A percentile compares a stretch with the other conserved stretches of the same genome.
Conservation (phyloP, 768 basidiomycete species). For the Lactifluus rugatus region DNA sequence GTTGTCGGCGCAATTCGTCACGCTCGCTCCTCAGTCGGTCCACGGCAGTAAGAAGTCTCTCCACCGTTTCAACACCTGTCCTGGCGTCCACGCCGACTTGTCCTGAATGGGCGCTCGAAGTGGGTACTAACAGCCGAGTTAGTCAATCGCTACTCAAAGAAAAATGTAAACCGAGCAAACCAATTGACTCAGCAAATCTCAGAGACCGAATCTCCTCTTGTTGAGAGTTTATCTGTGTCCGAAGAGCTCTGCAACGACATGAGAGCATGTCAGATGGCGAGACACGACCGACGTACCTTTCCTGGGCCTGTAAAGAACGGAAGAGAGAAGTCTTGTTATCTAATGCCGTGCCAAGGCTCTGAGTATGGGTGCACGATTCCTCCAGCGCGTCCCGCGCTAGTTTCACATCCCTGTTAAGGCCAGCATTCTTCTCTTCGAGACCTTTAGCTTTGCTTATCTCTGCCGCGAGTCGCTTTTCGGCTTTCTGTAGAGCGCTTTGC, state of each 20-base stretch:
- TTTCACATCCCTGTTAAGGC: conserved; percentile 48
- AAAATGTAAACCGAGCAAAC: not conserved
- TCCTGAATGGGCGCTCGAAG: not conserved
- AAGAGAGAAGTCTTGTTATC: conserved; percentile 23
- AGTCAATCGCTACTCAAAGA: not conserved
- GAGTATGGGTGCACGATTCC: conserved; percentile 28
- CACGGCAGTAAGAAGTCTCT: conserved; percentile 49
- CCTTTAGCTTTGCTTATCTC: conserved; percentile 34
- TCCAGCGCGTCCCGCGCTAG: conserved; percentile 37
- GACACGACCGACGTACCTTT: conserved; percentile 21
- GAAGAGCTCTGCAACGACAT: conserved; percentile 6
- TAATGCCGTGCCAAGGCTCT: conserved; percentile 14
- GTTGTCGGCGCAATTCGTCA: conserved; percentile 48
- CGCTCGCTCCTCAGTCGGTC: conserved; percentile 61
- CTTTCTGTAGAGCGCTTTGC: conserved; percentile 25
- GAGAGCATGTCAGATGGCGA: not conserved
- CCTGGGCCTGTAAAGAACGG: conserved; percentile 20
- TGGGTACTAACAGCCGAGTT: not conserved
- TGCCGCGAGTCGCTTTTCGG: conserved; percentile 26
- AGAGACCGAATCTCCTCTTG: not conserved
- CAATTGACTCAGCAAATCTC: not conserved
- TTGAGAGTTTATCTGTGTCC: conserved; percentile 5
- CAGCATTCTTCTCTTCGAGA: conserved; percentile 35
- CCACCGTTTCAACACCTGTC: conserved; percentile 30
- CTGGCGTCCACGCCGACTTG: not conserved